phyloP scores from a whole-genome alignment of 495 filamentous ascomycete species.

The Podospora tetraspora region DNA sequence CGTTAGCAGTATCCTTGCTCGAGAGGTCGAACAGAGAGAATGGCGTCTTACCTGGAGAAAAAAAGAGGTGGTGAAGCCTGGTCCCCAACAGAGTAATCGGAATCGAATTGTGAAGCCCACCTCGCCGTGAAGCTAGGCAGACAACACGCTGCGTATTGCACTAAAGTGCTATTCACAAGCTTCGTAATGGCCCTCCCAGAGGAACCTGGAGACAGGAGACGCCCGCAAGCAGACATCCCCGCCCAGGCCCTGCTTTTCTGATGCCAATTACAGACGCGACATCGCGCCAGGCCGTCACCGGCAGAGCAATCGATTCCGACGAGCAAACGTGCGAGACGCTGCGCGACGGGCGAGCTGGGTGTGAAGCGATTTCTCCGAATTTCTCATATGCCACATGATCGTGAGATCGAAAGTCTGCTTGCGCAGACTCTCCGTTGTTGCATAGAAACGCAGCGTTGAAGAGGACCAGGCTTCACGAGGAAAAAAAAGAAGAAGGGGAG shows the following conservation, averaged over 20 bases:
- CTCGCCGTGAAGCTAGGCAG: background rate
- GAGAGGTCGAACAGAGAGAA: background rate
- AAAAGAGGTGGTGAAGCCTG: conserved; percentile 18
- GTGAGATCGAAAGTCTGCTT: conserved; percentile 33
- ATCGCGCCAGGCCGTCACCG: conserved; percentile 22
- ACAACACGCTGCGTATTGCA: conserved; percentile 24
- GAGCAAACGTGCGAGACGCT: conserved; percentile 2
- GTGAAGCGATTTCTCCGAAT: conserved; percentile 81
- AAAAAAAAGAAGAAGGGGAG: conserved; percentile 36
- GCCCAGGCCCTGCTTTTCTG: conserved; percentile 22
- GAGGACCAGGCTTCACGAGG: conserved; percentile 76
- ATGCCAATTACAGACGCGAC: conserved; percentile 24
- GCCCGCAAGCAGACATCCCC: background rate
- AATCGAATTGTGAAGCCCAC: conserved; percentile 19
- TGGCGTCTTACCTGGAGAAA: conserved; percentile 15
- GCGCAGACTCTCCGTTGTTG: conserved; percentile 68
- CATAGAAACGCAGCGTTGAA: conserved; percentile 99
- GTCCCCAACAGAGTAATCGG: conserved; percentile 26
- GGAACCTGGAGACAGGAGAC: conserved; percentile 8
- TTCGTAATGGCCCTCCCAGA: conserved; percentile 26
- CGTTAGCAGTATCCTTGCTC: conserved; percentile 22
- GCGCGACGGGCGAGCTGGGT: conserved; percentile 28
- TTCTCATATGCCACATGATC: conserved; percentile 83
- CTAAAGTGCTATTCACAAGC: conserved; percentile 24
- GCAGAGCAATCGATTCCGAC: conserved; percentile 28